Evolutionary conservation across 176 grass and related monocot genomes (phyloP).

Genomic region (Dendrocalamus sinicus): DNA sequence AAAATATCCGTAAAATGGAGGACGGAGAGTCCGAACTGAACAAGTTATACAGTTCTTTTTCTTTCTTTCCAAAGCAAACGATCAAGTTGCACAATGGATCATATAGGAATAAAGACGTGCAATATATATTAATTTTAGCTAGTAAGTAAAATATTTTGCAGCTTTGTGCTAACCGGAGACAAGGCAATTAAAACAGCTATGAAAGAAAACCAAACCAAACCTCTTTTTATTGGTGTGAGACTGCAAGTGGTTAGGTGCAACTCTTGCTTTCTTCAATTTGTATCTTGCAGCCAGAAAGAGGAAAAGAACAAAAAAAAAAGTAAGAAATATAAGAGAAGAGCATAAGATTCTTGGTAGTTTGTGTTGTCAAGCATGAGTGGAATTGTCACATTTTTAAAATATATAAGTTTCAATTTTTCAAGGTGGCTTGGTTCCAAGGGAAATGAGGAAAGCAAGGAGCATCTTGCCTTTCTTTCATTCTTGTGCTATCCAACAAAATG

Average conservation of each 20-base stretch:
- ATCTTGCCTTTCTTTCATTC: background rate
- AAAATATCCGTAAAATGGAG: background rate
- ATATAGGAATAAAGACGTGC: background rate
- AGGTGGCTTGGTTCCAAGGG: background rate
- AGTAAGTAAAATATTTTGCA: background rate
- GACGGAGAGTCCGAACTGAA: no score
- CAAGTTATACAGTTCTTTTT: no score
- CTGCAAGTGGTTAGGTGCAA: conserved; percentile 40
- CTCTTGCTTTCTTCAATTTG: conserved; percentile 19
- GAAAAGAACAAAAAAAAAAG: conserved; percentile 11
- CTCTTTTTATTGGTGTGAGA: conserved; percentile 1
- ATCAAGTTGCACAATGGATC: background rate
- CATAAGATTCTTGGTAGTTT: conserved; percentile 26
- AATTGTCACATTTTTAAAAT: background rate
- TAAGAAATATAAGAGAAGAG: background rate
- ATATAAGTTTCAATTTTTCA: background rate
- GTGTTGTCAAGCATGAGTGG: conserved; percentile 14
- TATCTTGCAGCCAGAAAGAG: background rate
- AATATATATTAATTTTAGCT: background rate
- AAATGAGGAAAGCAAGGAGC: background rate
- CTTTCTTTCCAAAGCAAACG: no score
- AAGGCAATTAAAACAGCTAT: conserved; percentile 15
- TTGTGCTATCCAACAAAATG: background rate
- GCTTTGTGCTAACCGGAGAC: background rate
- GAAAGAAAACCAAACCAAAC: background rate